phyloP scores from a whole-genome alignment of 352 stramenopile species.

The Thalassiosira sp. region DNA sequence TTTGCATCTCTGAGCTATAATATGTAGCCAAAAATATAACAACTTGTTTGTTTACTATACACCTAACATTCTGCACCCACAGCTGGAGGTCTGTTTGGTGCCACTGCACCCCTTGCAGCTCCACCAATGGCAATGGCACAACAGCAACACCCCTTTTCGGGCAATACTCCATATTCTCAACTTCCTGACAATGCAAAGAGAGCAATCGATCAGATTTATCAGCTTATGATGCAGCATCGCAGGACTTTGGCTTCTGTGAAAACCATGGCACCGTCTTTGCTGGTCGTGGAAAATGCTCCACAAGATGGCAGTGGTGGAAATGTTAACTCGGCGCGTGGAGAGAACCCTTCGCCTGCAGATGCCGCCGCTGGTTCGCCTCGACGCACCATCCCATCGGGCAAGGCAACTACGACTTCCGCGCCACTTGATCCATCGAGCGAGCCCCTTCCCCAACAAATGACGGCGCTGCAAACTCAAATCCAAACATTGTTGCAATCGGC shows the following conservation, averaged over 20 bases:
- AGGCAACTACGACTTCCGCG: too few species aligned
- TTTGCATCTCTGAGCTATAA: too few species aligned
- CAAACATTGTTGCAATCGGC: conserved; percentile 41
- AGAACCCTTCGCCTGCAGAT: conserved; percentile 26
- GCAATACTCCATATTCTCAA: conserved; percentile 57
- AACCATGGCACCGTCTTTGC: conserved; percentile 66
- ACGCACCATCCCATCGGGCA: conserved; percentile 21
- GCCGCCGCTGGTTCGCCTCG: conserved; percentile 32
- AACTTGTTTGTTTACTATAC: conserved; percentile 40
- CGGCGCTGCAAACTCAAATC: conserved; percentile 47
- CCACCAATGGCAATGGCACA: conserved; percentile 15
- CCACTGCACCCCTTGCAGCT: conserved; percentile 1
- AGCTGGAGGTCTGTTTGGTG: conserved; percentile 38
- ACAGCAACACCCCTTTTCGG: conserved; percentile 51
- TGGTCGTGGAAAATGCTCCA: conserved; percentile 21
- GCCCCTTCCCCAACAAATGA: conserved; percentile 40
- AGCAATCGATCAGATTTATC: conserved; percentile 73
- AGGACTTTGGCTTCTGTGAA: conserved; percentile 60
- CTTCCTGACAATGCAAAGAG: conserved; percentile 62
- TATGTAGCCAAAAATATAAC: too few species aligned
- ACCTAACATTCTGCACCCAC: conserved; percentile 16
- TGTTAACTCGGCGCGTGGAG: background rate
- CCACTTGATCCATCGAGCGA: conserved; percentile 18
- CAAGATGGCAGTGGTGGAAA: background rate
- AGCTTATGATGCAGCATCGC: conserved; percentile 78